These are phyloP conservation scores for Neofusicoccum laricinum DNA, from an alignment of 2,329 filamentous ascomycete species.

Conservation along the genomic window DNA sequence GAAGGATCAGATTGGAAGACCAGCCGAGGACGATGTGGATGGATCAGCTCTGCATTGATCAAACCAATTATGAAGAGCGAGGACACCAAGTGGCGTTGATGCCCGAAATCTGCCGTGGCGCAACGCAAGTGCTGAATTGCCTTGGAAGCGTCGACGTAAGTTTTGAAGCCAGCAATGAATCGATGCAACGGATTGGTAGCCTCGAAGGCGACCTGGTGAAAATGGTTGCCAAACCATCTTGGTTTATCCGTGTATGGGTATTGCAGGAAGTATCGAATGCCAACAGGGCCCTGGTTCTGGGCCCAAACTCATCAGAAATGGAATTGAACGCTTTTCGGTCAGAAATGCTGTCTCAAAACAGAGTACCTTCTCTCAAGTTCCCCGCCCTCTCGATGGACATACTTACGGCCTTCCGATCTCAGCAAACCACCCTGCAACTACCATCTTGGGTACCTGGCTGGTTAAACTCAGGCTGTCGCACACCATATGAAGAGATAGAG, in stretches of 20 bases:
- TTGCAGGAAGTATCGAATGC: background rate
- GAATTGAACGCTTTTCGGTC: too few relatives aligned
- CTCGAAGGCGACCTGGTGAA: background rate
- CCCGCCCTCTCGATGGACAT: background rate
- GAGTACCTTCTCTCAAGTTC: background rate
- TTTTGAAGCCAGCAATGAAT: too few relatives aligned
- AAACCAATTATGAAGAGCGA: background rate
- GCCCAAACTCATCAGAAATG: too few relatives aligned
- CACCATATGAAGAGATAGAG: background rate
- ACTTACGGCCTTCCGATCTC: background rate
- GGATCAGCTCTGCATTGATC: background rate
- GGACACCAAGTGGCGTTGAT: background rate
- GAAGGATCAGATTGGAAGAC: background rate
- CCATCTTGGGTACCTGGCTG: background rate
- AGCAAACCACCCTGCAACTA: background rate
- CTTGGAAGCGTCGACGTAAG: background rate
- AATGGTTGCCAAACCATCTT: background rate
- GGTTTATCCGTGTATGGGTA: background rate
- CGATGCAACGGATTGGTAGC: too few relatives aligned
- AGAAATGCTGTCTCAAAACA: too few relatives aligned
- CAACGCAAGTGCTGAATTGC: background rate
- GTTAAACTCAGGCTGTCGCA: background rate
- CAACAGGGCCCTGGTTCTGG: background rate
- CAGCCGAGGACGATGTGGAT: background rate
- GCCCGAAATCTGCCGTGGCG: background rate